phyloP scores from a whole-genome alignment of 176 grass and related monocot genomes.

The Triticum dicoccoides region DNA sequence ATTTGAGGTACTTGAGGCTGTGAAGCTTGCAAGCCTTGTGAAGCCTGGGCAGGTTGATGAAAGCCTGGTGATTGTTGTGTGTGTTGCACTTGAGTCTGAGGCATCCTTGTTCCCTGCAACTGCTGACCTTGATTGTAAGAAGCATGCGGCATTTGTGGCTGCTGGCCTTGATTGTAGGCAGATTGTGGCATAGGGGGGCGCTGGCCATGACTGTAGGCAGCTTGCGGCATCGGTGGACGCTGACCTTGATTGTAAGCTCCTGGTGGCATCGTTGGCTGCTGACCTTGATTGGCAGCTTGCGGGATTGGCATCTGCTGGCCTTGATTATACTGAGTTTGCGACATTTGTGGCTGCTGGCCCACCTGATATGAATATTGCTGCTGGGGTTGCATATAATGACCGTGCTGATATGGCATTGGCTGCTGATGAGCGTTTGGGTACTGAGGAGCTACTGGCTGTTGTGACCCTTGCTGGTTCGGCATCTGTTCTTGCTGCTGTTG shows the following conservation, averaged over 20 bases:
- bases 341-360: constrained; percentile 42
- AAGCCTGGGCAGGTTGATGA: constrained; percentile 41
- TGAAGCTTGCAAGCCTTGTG: constrained; percentile 26
- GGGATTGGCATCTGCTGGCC: constrained; percentile 34
- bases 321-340: constrained; percentile 27
- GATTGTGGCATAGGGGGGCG: constrained; percentile 29
- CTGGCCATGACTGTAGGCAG: constrained; percentile 33
- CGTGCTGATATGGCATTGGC: constrained; percentile 57
- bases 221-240: constrained; percentile 27
- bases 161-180: constrained; percentile 44
- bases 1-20: constrained; percentile 53
- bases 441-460: constrained; percentile 42
- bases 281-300: constrained; percentile 33
- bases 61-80: constrained; percentile 36
- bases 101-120: constrained; percentile 32
- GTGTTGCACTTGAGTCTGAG: constrained; percentile 50
- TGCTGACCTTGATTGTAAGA: constrained; percentile 59
- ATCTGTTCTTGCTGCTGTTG: constrained; percentile 60
- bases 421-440: constrained; percentile 21
- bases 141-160: constrained; percentile 41
- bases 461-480: constrained; percentile 40
- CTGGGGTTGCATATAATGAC: constrained; percentile 56
- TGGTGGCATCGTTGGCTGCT: constrained; percentile 13
- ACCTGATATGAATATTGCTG: constrained; percentile 61
- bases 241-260: constrained; percentile 23